These are phyloP conservation scores for Candida railenensis DNA, from an alignment of 805 yeast genomes.

Conservation along the genomic window DNA sequence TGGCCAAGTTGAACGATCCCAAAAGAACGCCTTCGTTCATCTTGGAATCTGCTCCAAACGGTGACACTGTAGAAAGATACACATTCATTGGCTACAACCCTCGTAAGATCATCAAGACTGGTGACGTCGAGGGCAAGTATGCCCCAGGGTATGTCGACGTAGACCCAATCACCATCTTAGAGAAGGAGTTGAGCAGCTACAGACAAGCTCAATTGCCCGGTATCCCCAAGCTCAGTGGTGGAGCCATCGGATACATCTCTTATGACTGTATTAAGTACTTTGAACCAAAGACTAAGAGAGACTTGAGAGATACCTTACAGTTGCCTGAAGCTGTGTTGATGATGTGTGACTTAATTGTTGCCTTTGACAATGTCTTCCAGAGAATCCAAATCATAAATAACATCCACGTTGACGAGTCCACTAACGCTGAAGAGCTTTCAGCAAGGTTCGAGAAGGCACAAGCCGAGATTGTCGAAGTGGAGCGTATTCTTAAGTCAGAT, in stretches of 20 bases:
- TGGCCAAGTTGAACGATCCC: conserved; percentile 60
- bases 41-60: conserved; percentile 85
- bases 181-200: conserved; percentile 64
- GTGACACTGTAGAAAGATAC: conserved; percentile 85
- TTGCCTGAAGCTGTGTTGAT: conserved; percentile 91
- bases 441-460: conserved; percentile 55
- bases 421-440: conserved; percentile 27
- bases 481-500: conserved; percentile 43
- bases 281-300: conserved; percentile 84
- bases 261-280: conserved; percentile 96
- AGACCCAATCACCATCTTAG: conserved; percentile 79
- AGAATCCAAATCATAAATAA: conserved; percentile 89
- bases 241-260: conserved; percentile 94
- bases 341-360: conserved; percentile 87
- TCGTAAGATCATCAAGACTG: conserved; percentile 77
- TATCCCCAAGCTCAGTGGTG: conserved; percentile 83
- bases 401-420: conserved; percentile 44
- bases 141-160: conserved; percentile 42
- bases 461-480: conserved; percentile 56
- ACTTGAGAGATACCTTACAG: conserved; percentile 72
- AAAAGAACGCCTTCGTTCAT: conserved; percentile 68
- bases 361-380: conserved; percentile 92
- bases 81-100: conserved; percentile 91
- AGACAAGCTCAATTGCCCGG: conserved; percentile 80
- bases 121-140: conserved; percentile 49